Conservation (phyloP, 2,329 filamentous ascomycete genomes). For the Bipolaris zeicola region DNA sequence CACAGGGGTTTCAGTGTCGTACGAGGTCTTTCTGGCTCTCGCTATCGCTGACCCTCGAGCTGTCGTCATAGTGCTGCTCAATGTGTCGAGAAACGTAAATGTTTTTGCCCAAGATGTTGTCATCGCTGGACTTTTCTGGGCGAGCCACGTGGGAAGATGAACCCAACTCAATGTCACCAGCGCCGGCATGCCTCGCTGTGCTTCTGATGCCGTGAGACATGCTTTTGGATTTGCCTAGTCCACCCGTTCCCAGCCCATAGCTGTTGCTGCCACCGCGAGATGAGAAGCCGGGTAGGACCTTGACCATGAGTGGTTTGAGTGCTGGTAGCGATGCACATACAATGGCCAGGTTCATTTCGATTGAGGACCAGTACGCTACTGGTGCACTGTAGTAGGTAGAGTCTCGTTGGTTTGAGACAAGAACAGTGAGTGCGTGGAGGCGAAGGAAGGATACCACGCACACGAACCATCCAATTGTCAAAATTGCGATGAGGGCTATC, state of each 20-base stretch:
- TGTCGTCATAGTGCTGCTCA: constrained; percentile 8
- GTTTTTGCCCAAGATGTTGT: constrained; percentile 12
- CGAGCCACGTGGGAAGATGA: not conserved
- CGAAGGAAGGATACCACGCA: constrained; percentile 41
- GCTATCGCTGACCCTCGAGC: constrained; percentile 2
- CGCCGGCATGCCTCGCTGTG: constrained; percentile 8
- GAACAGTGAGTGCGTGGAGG: constrained; percentile 24
- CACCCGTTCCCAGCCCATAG: constrained; percentile 12
- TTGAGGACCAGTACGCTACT: constrained; percentile 36
- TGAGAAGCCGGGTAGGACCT: constrained; percentile 28
- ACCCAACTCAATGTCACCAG: constrained; percentile 22
- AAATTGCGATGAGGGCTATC: constrained; percentile 26
- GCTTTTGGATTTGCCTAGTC: not conserved
- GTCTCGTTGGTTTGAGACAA: constrained; percentile 26
- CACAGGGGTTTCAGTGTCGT: not conserved
- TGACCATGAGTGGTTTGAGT: constrained; percentile 36
- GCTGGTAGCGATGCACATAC: constrained; percentile 41
- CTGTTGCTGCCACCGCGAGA: constrained; percentile 15
- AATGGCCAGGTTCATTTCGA: constrained; percentile 42
- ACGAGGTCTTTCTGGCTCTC: constrained; percentile 11
- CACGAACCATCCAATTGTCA: constrained; percentile 42
- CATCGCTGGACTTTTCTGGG: constrained; percentile 7
- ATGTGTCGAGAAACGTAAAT: constrained; percentile 9
- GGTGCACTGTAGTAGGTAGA: constrained; percentile 29
- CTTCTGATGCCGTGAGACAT: not conserved